Conservation (phyloP, 2,329 filamentous ascomycete genomes). For the Epicoccum nigrum region DNA sequence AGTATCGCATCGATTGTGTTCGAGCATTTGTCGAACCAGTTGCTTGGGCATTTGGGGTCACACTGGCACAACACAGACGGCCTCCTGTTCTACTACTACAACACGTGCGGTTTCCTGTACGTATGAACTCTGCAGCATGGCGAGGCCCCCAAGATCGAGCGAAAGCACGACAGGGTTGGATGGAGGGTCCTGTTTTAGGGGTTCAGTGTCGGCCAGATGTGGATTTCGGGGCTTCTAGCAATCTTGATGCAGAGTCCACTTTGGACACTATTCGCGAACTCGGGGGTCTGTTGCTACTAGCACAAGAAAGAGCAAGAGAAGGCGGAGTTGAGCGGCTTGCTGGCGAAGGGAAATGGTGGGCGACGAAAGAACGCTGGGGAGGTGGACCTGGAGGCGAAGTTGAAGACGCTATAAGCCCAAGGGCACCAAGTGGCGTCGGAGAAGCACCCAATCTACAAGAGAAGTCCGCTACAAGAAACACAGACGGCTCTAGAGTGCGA, state of each 20-base stretch:
- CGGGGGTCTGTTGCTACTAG: slow-evolving; percentile 62
- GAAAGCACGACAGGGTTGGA: slow-evolving; percentile 59
- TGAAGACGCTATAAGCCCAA: slow-evolving; percentile 39
- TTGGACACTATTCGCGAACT: slow-evolving; percentile 65
- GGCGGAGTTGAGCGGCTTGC: slow-evolving; percentile 57
- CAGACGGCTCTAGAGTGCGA: slow-evolving; percentile 39
- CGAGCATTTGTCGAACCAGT: slow-evolving; percentile 63
- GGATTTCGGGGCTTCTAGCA: slow-evolving; percentile 53
- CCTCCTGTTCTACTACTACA: slow-evolving; percentile 56
- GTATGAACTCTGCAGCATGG: slow-evolving; percentile 61
- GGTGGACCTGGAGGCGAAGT: slow-evolving; percentile 57
- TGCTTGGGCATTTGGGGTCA: slow-evolving; percentile 64
- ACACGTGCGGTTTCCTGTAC: slow-evolving; percentile 61
- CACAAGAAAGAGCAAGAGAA: slow-evolving; percentile 65
- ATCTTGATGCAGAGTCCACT: slow-evolving; percentile 38
- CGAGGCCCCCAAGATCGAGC: slow-evolving; percentile 60
- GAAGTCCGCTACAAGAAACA: slow-evolving; percentile 39
- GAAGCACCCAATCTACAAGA: slow-evolving; percentile 39
- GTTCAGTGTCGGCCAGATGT: slow-evolving; percentile 62
- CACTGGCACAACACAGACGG: slow-evolving; percentile 54
- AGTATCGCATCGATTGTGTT: slow-evolving; percentile 62
- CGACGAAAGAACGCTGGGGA: slow-evolving; percentile 62
- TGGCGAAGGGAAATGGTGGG: slow-evolving; percentile 67
- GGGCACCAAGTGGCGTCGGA: slow-evolving; percentile 34
- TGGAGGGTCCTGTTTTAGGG: slow-evolving; percentile 64